Evolutionary conservation across 2,329 filamentous ascomycete species (phyloP).

Genomic region (Fusarium lyarnte): DNA sequence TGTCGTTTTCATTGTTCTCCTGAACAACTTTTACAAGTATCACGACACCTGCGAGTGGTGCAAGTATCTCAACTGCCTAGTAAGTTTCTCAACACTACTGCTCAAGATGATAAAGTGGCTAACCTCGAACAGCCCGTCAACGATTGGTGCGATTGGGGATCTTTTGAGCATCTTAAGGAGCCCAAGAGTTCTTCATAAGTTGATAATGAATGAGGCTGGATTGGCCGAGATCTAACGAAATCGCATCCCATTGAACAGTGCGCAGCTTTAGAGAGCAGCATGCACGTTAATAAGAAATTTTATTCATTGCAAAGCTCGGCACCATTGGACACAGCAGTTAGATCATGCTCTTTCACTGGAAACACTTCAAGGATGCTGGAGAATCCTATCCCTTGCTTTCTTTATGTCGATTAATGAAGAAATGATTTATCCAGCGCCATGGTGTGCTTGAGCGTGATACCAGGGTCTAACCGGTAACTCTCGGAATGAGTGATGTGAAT

Average conservation of each 20-base stretch:
- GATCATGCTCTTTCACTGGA: slow-evolving; percentile 13
- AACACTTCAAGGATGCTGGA: background rate
- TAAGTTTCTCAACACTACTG: slow-evolving; percentile 61
- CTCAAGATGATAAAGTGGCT: slow-evolving; percentile 21
- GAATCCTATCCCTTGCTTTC: background rate
- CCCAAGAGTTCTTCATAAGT: background rate
- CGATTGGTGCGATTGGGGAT: slow-evolving; percentile 71
- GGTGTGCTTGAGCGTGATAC: background rate
- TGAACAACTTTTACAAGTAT: slow-evolving; percentile 88
- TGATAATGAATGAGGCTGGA: background rate
- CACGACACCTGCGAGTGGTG: slow-evolving; percentile 86
- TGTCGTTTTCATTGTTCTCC: slow-evolving; percentile 83
- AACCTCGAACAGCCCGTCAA: slow-evolving; percentile 64
- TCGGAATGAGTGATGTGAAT: background rate
- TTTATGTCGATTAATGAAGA: slow-evolving; percentile 31
- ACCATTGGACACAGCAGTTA: slow-evolving; percentile 36
- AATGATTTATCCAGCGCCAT: slow-evolving; percentile 12
- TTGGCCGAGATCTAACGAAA: background rate
- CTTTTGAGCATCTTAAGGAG: slow-evolving; percentile 38
- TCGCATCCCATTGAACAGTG: background rate
- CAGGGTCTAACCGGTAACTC: background rate
- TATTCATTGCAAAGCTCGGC: slow-evolving; percentile 48
- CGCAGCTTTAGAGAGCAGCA: slow-evolving; percentile 15
- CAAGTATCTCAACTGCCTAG: slow-evolving; percentile 92
- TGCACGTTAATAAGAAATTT: slow-evolving; percentile 20